Evolutionary conservation across 2,329 filamentous ascomycete genomes (phyloP).

Genomic region (Sclerotinia nivalis): DNA sequence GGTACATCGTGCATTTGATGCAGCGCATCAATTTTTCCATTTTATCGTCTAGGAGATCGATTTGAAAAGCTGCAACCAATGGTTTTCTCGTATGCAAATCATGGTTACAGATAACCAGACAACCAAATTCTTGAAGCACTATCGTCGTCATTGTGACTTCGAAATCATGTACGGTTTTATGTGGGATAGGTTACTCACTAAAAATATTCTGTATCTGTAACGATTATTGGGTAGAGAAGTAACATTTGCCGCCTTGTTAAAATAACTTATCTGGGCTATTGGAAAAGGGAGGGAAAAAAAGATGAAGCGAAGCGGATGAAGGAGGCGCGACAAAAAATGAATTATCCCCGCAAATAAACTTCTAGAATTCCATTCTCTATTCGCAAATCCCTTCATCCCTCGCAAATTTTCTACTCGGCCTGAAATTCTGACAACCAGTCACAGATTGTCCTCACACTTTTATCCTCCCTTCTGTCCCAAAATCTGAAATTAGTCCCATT

Average conservation of each 20-base stretch:
- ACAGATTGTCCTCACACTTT: not conserved
- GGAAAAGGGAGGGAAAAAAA: conserved; percentile 3
- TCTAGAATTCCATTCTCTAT: conserved; percentile 19
- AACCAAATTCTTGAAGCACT: conserved; percentile 13
- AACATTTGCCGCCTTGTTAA: conserved; percentile 7
- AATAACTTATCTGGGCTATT: not conserved
- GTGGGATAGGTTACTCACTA: conserved; percentile 5
- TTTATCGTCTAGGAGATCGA: conserved; percentile 8
- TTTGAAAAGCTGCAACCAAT: conserved; percentile 13
- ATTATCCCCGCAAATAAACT: conserved; percentile 11
- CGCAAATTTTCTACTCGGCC: conserved; percentile 12
- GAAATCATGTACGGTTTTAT: conserved; percentile 18
- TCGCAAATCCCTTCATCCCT: conserved; percentile 5
- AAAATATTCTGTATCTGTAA: conserved; percentile 11
- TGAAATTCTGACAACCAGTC: conserved; percentile 5
- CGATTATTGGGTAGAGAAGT: conserved; percentile 2
- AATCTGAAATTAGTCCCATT: conserved; percentile 3
- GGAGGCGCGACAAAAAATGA: conserved; percentile 1
- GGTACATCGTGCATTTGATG: conserved; percentile 18
- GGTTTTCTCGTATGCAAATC: not conserved
- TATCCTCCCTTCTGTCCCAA: not conserved
- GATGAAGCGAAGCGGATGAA: conserved; percentile 19
- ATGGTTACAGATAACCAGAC: conserved; percentile 9
- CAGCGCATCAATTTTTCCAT: conserved; percentile 14
- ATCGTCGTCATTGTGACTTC: conserved; percentile 14